Percentiles rank a stretch among this genome's conserved stretches.
Evolutionary conservation across 192 early-diverging fungal species (phyloP).

Genomic region (Cetraspora pellucida): DNA sequence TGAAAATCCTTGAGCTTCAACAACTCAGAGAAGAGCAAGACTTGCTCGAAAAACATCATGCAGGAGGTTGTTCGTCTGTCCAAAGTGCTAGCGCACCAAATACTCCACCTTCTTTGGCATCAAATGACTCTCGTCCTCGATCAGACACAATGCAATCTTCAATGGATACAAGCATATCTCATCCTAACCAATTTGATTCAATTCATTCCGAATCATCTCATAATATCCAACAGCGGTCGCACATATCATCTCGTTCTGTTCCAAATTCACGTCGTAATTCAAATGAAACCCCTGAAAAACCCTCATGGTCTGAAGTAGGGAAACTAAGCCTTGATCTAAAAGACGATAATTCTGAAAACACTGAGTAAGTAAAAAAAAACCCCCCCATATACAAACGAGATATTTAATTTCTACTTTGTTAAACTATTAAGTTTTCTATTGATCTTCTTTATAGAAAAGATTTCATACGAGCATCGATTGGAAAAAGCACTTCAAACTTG

Average conservation of each 20-base stretch:
- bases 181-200: conserved; percentile 28
- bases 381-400: conserved; percentile 5
- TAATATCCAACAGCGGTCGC: conserved; percentile 6
- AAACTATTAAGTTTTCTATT: conserved; percentile 12
- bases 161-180: conserved; percentile 26
- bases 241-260: conserved; percentile 52
- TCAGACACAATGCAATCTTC: conserved; percentile 38
- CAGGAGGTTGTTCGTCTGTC: background rate
- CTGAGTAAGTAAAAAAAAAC: conserved; percentile 23
- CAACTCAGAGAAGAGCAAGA: conserved; percentile 52
- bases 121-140: conserved; percentile 37
- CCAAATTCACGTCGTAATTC: conserved; percentile 76
- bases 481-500: background rate
- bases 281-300: conserved; percentile 51
- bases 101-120: conserved; percentile 11
- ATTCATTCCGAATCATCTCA: conserved; percentile 25
- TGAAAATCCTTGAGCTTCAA: conserved; percentile 52
- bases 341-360: conserved; percentile 39
- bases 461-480: background rate
- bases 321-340: conserved; percentile 42
- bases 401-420: background rate
- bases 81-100: conserved; percentile 15
- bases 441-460: conserved; percentile 18
- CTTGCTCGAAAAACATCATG: conserved; percentile 41
- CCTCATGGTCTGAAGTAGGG: conserved; percentile 42